These are phyloP conservation scores for Aciculosporium take DNA, from an alignment of 2,329 filamentous ascomycete species.

Conservation along the genomic window DNA sequence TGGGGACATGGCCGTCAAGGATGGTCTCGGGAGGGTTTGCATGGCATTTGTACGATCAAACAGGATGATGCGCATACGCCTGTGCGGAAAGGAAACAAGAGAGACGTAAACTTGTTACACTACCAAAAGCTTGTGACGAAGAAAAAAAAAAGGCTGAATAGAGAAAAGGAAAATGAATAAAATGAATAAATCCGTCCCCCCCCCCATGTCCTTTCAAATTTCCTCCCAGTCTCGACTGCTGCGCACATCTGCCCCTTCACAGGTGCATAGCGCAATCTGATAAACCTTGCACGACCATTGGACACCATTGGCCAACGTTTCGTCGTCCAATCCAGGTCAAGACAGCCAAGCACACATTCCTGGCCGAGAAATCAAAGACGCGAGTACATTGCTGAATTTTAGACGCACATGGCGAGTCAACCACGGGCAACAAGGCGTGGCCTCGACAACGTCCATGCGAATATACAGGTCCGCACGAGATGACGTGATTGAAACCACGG, in stretches of 20 bases:
- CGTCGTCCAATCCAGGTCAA: neutral
- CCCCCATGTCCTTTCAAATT: neutral
- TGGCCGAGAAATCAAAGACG: neutral
- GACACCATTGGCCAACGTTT: neutral
- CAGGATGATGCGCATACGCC: no score
- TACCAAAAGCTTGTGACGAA: no score
- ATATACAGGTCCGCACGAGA: neutral
- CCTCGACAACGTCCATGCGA: no score
- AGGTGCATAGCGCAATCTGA: neutral
- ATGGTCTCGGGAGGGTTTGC: no score
- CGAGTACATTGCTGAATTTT: neutral
- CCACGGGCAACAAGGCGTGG: neutral
- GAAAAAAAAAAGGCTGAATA: no score
- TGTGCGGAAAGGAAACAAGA: no score
- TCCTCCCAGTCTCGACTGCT: neutral
- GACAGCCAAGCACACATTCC: neutral
- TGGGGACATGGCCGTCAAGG: conserved; percentile 70
- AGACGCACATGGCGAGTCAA: neutral
- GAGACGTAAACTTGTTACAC: neutral
- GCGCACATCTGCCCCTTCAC: neutral
- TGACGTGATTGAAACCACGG: neutral
- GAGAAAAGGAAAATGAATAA: no score
- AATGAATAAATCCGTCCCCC: no score
- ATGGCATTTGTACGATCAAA: neutral
- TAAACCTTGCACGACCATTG: neutral